phyloP scores from a whole-genome alignment of 352 stramenopile genomes.

The Blastocystis sp. region DNA sequence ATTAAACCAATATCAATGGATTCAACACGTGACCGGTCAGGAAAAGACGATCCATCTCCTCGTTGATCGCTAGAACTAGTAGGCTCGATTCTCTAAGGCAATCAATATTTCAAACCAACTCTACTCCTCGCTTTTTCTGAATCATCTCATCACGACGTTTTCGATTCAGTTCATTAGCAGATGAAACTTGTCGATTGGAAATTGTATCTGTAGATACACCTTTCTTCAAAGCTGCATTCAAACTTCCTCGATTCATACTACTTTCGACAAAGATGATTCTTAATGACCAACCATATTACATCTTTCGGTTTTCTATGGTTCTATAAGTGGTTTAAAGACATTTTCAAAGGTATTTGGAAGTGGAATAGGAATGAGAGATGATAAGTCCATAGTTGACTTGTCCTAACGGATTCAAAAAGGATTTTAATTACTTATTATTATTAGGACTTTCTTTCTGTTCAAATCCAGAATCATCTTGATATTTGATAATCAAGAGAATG shows the following conservation, averaged over 20 bases:
- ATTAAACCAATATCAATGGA: neutral
- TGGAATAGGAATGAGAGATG: too few relatives aligned
- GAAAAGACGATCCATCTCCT: neutral
- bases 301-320: neutral
- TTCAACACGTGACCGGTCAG: neutral
- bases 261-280: too few relatives aligned
- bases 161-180: neutral
- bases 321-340: neutral
- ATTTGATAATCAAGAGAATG: neutral
- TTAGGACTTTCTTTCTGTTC: neutral
- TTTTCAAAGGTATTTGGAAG: neutral
- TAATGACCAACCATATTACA: neutral
- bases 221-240: slow-evolving; percentile 45
- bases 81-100: slow-evolving; percentile 24
- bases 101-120: neutral
- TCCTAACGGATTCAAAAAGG: too few relatives aligned
- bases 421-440: too few relatives aligned
- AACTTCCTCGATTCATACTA: slow-evolving; percentile 30
- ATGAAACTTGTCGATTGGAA: neutral
- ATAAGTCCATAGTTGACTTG: too few relatives aligned
- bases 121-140: slow-evolving; percentile 41
- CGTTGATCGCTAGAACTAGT: neutral
- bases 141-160: slow-evolving; percentile 24
- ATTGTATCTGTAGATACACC: neutral
- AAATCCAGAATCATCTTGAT: neutral